phyloP scores from a whole-genome alignment of 768 basidiomycete genomes.

The Russula virescens region DNA sequence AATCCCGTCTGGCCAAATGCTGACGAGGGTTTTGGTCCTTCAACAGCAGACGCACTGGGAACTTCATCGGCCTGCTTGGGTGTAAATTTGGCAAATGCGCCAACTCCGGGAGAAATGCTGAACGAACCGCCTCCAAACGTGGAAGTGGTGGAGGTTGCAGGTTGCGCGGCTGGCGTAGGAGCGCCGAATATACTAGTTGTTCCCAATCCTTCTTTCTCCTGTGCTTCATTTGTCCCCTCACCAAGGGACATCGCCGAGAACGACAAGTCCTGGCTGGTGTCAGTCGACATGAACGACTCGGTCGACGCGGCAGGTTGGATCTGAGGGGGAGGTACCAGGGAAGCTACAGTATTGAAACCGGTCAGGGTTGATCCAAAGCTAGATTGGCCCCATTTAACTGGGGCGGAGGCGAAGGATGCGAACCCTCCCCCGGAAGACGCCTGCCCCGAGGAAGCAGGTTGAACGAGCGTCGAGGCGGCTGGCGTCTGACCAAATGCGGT shows the following conservation, averaged over 20 bases:
- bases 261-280: slow-evolving; percentile 18
- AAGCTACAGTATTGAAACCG: slow-evolving; percentile 5
- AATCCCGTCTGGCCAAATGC: slow-evolving; percentile 25
- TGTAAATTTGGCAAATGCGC: slow-evolving; percentile 27
- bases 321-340: slow-evolving; percentile 11
- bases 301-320: slow-evolving; percentile 15
- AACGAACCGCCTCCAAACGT: slow-evolving; percentile 22
- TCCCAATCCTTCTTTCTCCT: slow-evolving; percentile 19
- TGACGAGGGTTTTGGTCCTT: slow-evolving; percentile 22
- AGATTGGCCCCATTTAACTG: slow-evolving; percentile 27
- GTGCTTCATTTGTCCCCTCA: slow-evolving; percentile 11
- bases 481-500: slow-evolving; percentile 14
- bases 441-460: slow-evolving; percentile 14
- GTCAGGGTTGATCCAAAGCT: slow-evolving; percentile 17
- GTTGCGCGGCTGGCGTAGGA: slow-evolving; percentile 16
- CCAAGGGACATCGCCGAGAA: slow-evolving; percentile 31
- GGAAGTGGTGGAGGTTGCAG: slow-evolving; percentile 2
- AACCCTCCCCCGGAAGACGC: slow-evolving; percentile 22
- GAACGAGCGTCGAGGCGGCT: slow-evolving; percentile 10
- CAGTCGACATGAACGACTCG: slow-evolving; percentile 22
- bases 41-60: not conserved
- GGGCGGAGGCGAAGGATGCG: slow-evolving; percentile 26
- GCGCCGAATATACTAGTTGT: slow-evolving; percentile 28
- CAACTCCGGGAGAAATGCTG: slow-evolving; percentile 30
- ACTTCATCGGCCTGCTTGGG: slow-evolving; percentile 20